Conservation (phyloP, 257 asterid species). For the Gardenia jasminoides region DNA sequence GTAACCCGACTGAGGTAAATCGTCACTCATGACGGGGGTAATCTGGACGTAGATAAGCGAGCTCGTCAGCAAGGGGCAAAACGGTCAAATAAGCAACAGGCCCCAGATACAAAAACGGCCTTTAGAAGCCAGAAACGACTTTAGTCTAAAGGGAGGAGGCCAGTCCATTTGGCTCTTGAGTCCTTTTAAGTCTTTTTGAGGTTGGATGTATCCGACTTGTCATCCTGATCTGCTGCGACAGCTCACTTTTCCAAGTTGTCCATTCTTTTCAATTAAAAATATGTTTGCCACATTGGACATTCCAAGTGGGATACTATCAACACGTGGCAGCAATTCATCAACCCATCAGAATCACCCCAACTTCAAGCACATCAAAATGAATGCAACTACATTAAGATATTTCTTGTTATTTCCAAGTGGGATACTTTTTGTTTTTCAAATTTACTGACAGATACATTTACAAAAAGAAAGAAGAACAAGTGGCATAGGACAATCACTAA, state of each 20-base stretch:
- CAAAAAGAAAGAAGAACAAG: too few species aligned
- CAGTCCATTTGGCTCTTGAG: constrained; percentile 17
- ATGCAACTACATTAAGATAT: too few species aligned
- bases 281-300: not conserved
- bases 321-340: too few species aligned
- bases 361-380: too few species aligned
- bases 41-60: not conserved
- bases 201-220: constrained; percentile 2
- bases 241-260: constrained; percentile 4
- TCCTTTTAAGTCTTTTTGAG: not conserved
- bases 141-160: too few species aligned
- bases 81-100: not conserved
- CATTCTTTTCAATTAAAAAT: not conserved
- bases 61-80: constrained; percentile 1
- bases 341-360: too few species aligned
- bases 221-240: constrained; percentile 12
- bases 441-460: too few species aligned
- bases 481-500: too few species aligned
- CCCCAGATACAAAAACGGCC: constrained; percentile 15
- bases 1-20: not conserved
- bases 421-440: too few species aligned
- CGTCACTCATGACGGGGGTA: constrained; percentile 1
- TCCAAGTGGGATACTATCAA: too few species aligned
- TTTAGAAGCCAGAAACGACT: constrained; percentile 14
- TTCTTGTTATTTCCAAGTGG: too few species aligned